These are phyloP conservation scores for Cladobotryum protrusum DNA, from an alignment of 2,329 filamentous ascomycete species.

Conservation along the genomic window DNA sequence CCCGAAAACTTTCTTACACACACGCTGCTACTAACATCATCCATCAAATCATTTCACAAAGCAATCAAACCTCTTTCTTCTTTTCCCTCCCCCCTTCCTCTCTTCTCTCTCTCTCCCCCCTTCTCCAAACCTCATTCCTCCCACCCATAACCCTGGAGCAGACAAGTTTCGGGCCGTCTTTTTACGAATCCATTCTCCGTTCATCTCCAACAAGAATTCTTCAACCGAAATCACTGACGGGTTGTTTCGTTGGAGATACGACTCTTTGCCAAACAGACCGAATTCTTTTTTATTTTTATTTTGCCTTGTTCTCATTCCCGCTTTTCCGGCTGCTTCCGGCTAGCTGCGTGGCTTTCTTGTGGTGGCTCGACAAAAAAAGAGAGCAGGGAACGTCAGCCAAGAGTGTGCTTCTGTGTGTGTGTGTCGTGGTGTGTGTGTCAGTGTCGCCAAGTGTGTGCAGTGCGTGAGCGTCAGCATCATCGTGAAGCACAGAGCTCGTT, in stretches of 20 bases:
- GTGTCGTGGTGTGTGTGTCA: background rate
- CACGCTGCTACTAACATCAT: background rate
- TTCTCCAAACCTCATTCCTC: no score
- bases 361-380: no score
- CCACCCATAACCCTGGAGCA: no score
- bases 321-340: background rate
- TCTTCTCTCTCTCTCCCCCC: no score
- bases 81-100: no score
- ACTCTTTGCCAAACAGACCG: background rate
- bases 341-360: no score
- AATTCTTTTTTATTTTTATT: background rate
- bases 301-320: background rate
- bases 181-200: no score
- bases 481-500: background rate
- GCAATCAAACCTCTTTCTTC: no score
- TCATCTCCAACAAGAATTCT: no score
- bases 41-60: no score
- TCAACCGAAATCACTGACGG: background rate
- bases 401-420: background rate
- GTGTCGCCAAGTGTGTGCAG: background rate
- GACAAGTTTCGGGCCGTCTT: no score
- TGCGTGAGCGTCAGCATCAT: background rate
- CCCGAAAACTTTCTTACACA: conserved; percentile 4
- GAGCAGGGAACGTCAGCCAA: no score
- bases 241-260: background rate